phyloP scores from a whole-genome alignment of 441 rosid genomes.

The Erodium texanum region DNA sequence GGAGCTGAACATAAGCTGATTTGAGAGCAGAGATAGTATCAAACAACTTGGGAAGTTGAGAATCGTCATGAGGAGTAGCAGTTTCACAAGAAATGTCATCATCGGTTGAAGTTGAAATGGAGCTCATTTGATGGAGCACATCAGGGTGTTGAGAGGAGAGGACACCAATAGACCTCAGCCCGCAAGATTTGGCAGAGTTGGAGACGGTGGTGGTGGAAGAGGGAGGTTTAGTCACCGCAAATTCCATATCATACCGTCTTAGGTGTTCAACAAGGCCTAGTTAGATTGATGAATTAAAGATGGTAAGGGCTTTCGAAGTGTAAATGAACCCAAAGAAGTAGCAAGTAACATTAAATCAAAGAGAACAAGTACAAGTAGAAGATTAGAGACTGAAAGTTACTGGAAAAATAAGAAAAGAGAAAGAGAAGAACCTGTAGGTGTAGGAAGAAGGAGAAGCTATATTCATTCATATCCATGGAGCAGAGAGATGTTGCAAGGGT shows the following conservation, averaged over 20 bases:
- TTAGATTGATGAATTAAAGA: not conserved
- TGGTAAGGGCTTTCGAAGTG: too few species aligned
- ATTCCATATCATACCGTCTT: not conserved
- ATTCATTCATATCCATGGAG: too few species aligned
- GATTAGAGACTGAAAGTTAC: too few species aligned
- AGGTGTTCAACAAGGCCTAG: not conserved
- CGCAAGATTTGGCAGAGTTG: not conserved
- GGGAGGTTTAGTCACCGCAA: not conserved
- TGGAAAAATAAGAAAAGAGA: too few species aligned
- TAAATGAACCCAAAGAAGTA: too few species aligned
- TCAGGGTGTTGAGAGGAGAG: not conserved
- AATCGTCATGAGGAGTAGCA: not conserved
- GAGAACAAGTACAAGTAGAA: too few species aligned
- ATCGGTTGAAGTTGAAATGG: not conserved
- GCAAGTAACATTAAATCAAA: too few species aligned
- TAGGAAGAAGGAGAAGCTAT: too few species aligned
- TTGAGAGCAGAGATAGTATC: conserved; percentile 39
- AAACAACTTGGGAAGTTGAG: conserved; percentile 25
- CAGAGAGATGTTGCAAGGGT: too few species aligned
- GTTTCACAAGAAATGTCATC: not conserved
- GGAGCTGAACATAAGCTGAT: conserved; percentile 50
- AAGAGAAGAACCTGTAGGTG: too few species aligned
- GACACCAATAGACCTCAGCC: not conserved
- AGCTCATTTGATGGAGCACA: not conserved
- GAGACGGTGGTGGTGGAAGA: not conserved